Evolutionary conservation across 129 eudicot species (phyloP).

Genomic region (Artemisia annua): DNA sequence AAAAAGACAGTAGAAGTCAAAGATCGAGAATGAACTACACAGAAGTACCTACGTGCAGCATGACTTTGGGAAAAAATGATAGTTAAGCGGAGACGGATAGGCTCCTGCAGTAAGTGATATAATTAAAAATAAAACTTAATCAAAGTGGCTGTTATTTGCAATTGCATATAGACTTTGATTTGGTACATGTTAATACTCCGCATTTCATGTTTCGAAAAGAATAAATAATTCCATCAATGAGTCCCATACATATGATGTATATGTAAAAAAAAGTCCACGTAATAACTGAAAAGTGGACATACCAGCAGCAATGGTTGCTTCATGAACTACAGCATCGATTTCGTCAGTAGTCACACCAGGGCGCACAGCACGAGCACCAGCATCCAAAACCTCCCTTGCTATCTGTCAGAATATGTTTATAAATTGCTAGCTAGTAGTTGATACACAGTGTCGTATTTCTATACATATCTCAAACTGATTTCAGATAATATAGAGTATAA

Average conservation of each 20-base stretch:
- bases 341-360: slow-evolving; percentile 97
- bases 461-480: background rate
- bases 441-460: background rate
- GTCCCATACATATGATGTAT: background rate
- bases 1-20: slow-evolving; percentile 2
- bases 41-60: slow-evolving; percentile 98
- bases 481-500: background rate
- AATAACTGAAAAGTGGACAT: slow-evolving; percentile 14
- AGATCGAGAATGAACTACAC: slow-evolving; percentile 23
- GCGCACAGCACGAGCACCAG: slow-evolving; percentile 87
- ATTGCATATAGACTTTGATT: background rate
- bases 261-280: background rate
- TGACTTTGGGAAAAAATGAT: slow-evolving; percentile 91
- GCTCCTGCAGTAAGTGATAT: slow-evolving; percentile 60
- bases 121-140: background rate
- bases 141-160: slow-evolving; percentile 2
- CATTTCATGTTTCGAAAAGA: background rate
- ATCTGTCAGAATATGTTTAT: slow-evolving; percentile 46
- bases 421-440: background rate
- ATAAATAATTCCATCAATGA: background rate
- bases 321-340: slow-evolving; percentile 96
- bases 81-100: slow-evolving; percentile 93
- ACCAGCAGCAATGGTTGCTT: slow-evolving; percentile 91
- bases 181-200: background rate
- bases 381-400: slow-evolving; percentile 94